Conservation (phyloP, 306 rosid species). For the Betula pendula region DNA sequence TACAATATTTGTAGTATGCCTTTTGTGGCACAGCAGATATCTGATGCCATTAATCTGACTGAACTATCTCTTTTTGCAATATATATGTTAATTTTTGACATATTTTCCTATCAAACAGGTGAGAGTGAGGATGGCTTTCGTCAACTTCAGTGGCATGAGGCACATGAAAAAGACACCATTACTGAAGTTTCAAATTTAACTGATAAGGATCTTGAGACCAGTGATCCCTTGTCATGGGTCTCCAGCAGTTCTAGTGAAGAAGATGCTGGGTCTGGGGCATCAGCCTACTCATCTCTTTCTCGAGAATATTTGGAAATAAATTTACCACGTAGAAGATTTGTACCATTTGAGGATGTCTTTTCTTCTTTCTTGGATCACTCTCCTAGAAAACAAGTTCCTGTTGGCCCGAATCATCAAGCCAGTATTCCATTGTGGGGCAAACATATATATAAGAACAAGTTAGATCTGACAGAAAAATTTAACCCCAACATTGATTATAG, state of each 20-base stretch:
- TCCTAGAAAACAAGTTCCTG: constrained; percentile 46
- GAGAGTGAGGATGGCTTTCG: constrained; percentile 36
- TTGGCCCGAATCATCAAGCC: constrained; percentile 58
- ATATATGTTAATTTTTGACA: constrained; percentile 7
- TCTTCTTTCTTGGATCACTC: constrained; percentile 24
- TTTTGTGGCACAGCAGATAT: neutral
- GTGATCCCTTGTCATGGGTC: constrained; percentile 23
- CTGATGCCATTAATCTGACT: neutral
- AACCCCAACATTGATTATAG: constrained; percentile 6
- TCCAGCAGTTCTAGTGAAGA: constrained; percentile 42
- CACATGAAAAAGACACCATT: constrained; percentile 28
- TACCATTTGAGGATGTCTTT: constrained; percentile 36
- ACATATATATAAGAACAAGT: neutral
- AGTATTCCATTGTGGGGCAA: constrained; percentile 46
- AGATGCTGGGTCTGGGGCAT: constrained; percentile 32
- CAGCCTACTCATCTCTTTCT: constrained; percentile 31
- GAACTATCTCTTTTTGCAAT: neutral
- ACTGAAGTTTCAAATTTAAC: constrained; percentile 20
- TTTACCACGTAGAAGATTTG: constrained; percentile 31
- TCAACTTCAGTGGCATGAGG: constrained; percentile 49
- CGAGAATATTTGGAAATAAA: constrained; percentile 37
- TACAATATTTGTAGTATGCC: neutral
- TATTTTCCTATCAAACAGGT: constrained; percentile 28
- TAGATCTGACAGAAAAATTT: constrained; percentile 19
- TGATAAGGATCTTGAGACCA: constrained; percentile 23